These are phyloP conservation scores for Phytophthora sp. DNA, from an alignment of 352 stramenopile species.

Conservation along the genomic window DNA sequence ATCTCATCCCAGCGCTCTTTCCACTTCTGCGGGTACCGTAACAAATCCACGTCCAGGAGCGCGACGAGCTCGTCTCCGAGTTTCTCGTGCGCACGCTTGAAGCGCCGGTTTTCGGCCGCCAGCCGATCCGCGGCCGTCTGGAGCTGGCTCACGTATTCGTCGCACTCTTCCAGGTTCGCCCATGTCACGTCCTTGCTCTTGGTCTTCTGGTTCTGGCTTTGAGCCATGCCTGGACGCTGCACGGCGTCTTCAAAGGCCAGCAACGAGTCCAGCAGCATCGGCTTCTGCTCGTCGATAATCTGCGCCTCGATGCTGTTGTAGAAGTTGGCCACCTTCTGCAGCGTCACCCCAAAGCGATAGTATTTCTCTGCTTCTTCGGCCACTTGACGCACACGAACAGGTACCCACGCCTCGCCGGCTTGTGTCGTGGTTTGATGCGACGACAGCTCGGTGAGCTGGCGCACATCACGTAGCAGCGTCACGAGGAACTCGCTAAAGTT, in stretches of 20 bases:
- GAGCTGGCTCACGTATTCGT: slow-evolving; percentile 93
- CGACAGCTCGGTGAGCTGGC: slow-evolving; percentile 92
- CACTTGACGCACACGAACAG: slow-evolving; percentile 68
- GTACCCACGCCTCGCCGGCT: slow-evolving; percentile 68
- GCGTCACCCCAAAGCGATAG: slow-evolving; percentile 93
- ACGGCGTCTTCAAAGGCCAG: slow-evolving; percentile 92
- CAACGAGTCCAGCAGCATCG: slow-evolving; percentile 94
- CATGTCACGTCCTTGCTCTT: slow-evolving; percentile 87
- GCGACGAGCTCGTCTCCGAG: slow-evolving; percentile 77
- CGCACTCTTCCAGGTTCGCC: slow-evolving; percentile 91
- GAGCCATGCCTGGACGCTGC: slow-evolving; percentile 60
- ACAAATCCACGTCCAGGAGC: slow-evolving; percentile 92
- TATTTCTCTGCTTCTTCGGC: slow-evolving; percentile 91
- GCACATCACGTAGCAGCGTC: slow-evolving; percentile 91
- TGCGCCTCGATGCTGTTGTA: slow-evolving; percentile 96
- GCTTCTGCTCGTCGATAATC: slow-evolving; percentile 95
- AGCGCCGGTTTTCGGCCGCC: slow-evolving; percentile 88
- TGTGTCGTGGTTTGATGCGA: slow-evolving; percentile 42
- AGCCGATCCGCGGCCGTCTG: slow-evolving; percentile 91
- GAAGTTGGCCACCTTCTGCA: slow-evolving; percentile 97
- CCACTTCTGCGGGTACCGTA: slow-evolving; percentile 86
- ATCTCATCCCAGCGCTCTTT: slow-evolving; percentile 89
- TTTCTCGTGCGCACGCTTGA: slow-evolving; percentile 90
- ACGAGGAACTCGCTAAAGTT: slow-evolving; percentile 95
- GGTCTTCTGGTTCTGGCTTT: slow-evolving; percentile 45